Evolutionary conservation across 768 basidiomycete species (phyloP), one percentile per base, ranked within the genome.

Genomic region (Mycena pura): DNA sequence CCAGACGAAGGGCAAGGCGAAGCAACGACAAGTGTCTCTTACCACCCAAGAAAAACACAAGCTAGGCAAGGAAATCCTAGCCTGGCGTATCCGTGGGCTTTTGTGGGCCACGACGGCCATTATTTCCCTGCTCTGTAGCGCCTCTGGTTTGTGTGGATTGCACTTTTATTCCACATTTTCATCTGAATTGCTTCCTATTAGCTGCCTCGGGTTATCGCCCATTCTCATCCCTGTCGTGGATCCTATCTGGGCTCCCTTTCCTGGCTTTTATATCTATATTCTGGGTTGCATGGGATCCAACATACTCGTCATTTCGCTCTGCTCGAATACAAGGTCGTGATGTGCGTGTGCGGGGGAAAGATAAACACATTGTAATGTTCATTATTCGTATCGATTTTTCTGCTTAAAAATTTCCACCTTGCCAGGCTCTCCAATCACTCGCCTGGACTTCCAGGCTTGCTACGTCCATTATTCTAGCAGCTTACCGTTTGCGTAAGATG

Each of bases 221-320:
- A 15, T 72, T 74, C 27, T 57, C 53, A 32, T 66, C 58, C 11
- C 64, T 77, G 11, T 58, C 65, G 8, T 69, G 71, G 31, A 43
- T 77, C 36, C 68, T 74, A 48, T 82, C 83, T 10, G 62, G 71
- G 5, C 75, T 89, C 49, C 87, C 91, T 3, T 27, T 79, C 4
- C 41, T 91, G 19, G 74, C 79, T 27, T 41, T 87, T 1, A 11
- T 85, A 15, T 93, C 93, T 19, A 69, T 95, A 15, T 68, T 89
- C 6, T 96, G 94, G 89, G 86, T 87, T 0, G 86, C 82, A 2
- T 96, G 95, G 95, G 88, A 96, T 70, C 94, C 93, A 13, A 91
- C 90, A 19, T 94, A 93, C 73, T 74, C 82, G 22, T 77, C 83
- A 10, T 76, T 84, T 53, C 81, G 82, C 64, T 82, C 77, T 64